Percentiles rank a stretch among this genome's conserved stretches.
These are phyloP conservation scores for Fusarium sp. DNA, from an alignment of 2,329 filamentous ascomycete genomes.

Conservation along the genomic window DNA sequence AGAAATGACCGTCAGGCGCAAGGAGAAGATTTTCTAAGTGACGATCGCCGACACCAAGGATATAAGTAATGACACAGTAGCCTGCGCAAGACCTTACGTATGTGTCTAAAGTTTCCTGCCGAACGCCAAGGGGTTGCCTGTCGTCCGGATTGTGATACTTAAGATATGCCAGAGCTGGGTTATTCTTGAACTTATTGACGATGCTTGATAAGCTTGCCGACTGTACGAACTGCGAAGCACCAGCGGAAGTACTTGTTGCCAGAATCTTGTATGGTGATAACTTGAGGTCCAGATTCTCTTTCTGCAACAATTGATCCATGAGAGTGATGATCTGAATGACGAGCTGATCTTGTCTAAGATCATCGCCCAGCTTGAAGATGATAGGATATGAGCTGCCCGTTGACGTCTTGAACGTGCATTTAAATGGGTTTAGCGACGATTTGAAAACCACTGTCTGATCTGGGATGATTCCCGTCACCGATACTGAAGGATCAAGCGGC, in stretches of 20 bases:
- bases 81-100: conserved; percentile 96
- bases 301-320: conserved; percentile 95
- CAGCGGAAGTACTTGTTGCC: conserved; percentile 88
- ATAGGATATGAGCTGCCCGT: conserved; percentile 85
- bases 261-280: conserved; percentile 96
- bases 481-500: conserved; percentile 85
- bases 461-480: conserved; percentile 81
- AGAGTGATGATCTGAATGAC: conserved; percentile 97
- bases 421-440: conserved; percentile 90
- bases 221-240: conserved; percentile 92
- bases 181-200: conserved; percentile 80
- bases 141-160: conserved; percentile 90
- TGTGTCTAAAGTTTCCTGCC: conserved; percentile 92
- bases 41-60: conserved; percentile 93
- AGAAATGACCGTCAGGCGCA: conserved; percentile 91
- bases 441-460: conserved; percentile 95
- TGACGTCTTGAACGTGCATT: conserved; percentile 87
- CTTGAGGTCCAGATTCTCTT: conserved; percentile 96
- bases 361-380: conserved; percentile 97
- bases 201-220: conserved; percentile 87
- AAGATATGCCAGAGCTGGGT: conserved; percentile 83
- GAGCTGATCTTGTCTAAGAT: conserved; percentile 94
- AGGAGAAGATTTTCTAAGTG: conserved; percentile 96
- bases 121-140: conserved; percentile 82
- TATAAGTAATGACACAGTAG: conserved; percentile 98